These are phyloP conservation scores for Emydomyces testavorans DNA, from an alignment of 2,329 filamentous ascomycete species.

Conservation along the genomic window DNA sequence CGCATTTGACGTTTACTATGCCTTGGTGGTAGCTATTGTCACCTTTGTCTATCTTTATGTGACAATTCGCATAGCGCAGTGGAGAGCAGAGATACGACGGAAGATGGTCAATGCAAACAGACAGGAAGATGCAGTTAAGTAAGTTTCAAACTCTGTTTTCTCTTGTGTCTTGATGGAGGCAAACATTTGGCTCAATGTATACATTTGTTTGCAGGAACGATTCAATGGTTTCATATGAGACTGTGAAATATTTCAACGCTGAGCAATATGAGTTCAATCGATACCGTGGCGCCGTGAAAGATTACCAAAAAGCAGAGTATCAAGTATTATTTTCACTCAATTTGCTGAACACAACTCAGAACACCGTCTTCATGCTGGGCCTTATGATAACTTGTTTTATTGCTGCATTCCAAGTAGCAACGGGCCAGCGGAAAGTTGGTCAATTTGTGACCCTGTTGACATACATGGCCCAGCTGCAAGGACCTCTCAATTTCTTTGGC, in stretches of 20 bases:
- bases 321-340: constrained; percentile 66
- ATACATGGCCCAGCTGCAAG: constrained; percentile 69
- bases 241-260: constrained; percentile 82
- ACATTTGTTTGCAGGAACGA: constrained; percentile 53
- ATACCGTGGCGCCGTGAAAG: constrained; percentile 57
- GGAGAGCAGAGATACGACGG: constrained; percentile 77
- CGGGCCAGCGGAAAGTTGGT: constrained; percentile 53
- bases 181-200: not conserved
- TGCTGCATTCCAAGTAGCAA: constrained; percentile 64
- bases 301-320: constrained; percentile 63
- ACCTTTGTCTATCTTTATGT: constrained; percentile 95
- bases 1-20: constrained; percentile 77
- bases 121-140: constrained; percentile 92
- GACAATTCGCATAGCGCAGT: constrained; percentile 90
- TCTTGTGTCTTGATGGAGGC: not conserved
- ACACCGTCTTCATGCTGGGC: constrained; percentile 66
- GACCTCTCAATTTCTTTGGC: constrained; percentile 76
- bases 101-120: constrained; percentile 91
- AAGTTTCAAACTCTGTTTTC: constrained; percentile 24
- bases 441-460: constrained; percentile 63
- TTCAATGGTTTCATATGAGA: constrained; percentile 97
- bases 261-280: constrained; percentile 67
- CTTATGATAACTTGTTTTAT: constrained; percentile 61
- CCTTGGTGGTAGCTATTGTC: constrained; percentile 76
- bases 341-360: constrained; percentile 70